Conservation (phyloP, 306 rosid species). For the barrel medic (Medicago truncatula) region DNA sequence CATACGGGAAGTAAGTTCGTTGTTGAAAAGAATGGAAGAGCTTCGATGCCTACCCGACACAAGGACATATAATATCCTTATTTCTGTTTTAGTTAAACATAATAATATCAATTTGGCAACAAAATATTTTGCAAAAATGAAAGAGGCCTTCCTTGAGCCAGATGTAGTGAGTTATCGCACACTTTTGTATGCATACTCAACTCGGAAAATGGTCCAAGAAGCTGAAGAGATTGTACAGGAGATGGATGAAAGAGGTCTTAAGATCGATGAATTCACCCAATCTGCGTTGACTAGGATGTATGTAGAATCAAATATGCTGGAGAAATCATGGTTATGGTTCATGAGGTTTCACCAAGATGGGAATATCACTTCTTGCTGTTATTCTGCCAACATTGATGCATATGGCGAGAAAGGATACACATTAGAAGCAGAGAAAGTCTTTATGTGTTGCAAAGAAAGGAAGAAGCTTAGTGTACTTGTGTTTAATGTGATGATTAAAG, state of each 20-base stretch:
- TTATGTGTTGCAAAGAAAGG: constrained; percentile 66
- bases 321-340: constrained; percentile 82
- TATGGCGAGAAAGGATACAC: constrained; percentile 71
- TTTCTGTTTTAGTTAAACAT: constrained; percentile 60
- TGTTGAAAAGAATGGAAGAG: constrained; percentile 76
- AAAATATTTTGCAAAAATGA: constrained; percentile 62
- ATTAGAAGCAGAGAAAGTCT: constrained; percentile 79
- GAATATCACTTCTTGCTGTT: constrained; percentile 69
- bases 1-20: constrained; percentile 55
- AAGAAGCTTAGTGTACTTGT: constrained; percentile 60
- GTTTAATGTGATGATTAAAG: constrained; percentile 65
- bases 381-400: constrained; percentile 82
- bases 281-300: constrained; percentile 82
- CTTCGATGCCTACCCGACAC: constrained; percentile 66
- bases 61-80: constrained; percentile 79
- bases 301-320: constrained; percentile 64
- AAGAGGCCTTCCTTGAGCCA: constrained; percentile 63
- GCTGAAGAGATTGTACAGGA: constrained; percentile 68
- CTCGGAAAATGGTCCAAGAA: constrained; percentile 68
- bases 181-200: constrained; percentile 72
- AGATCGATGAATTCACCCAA: constrained; percentile 81
- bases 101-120: constrained; percentile 63
- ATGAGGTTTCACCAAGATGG: constrained; percentile 67
- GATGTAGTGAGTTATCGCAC: constrained; percentile 77
- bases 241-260: constrained; percentile 70